phyloP scores from a whole-genome alignment of 352 stramenopile species.

The Halophytophthora batemanensis region DNA sequence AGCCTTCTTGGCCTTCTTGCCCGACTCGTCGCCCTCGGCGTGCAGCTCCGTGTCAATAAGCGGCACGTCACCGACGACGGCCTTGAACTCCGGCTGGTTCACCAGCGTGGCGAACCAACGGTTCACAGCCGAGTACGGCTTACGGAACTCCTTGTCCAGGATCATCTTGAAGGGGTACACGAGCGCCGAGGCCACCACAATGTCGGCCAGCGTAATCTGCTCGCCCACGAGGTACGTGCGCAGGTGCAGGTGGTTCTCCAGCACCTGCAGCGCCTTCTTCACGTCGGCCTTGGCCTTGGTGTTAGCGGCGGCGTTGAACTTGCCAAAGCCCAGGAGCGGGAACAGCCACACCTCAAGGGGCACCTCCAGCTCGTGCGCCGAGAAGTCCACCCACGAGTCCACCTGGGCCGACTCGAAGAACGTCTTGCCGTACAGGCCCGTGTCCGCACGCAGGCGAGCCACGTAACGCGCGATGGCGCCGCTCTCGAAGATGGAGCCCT shows the following conservation, averaged over 20 bases:
- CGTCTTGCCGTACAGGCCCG: constrained; percentile 81
- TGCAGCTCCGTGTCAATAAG: constrained; percentile 74
- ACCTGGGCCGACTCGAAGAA: constrained; percentile 92
- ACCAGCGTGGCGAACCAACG: constrained; percentile 93
- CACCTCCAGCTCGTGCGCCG: constrained; percentile 88
- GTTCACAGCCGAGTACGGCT: constrained; percentile 83
- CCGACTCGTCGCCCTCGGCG: constrained; percentile 55
- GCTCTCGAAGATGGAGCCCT: constrained; percentile 84
- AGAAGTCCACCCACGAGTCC: constrained; percentile 94
- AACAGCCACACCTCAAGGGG: constrained; percentile 86
- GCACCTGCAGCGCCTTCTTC: constrained; percentile 73
- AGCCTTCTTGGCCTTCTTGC: constrained; percentile 30
- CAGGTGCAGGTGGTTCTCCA: constrained; percentile 87
- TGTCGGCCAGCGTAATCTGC: constrained; percentile 93
- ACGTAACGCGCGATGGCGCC: constrained; percentile 94
- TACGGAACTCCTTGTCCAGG: constrained; percentile 86
- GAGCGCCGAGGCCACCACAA: constrained; percentile 83
- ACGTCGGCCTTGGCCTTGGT: constrained; percentile 90
- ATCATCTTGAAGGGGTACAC: constrained; percentile 95
- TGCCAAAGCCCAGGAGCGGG: constrained; percentile 83
- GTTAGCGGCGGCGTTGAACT: constrained; percentile 70
- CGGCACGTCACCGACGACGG: constrained; percentile 89
- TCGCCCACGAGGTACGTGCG: constrained; percentile 92
- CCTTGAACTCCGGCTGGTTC: constrained; percentile 92
- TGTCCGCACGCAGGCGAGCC: constrained; percentile 84